A percentile compares a stretch with the other conserved stretches of the same genome.
phyloP scores from a whole-genome alignment of 2,329 filamentous ascomycete genomes.

The Botrytis medusae region DNA sequence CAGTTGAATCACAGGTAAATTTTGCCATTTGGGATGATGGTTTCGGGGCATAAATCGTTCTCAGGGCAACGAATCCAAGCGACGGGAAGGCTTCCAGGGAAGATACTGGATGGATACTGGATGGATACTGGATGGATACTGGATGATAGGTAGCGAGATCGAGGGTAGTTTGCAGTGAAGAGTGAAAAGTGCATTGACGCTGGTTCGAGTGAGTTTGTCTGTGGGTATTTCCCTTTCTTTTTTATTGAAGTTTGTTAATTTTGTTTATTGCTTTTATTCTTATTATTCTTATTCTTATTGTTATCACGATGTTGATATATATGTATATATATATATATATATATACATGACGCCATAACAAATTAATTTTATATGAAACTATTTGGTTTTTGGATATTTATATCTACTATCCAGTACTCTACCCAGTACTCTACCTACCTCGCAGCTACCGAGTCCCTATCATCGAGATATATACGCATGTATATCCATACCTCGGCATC shows the following conservation, averaged over 20 bases:
- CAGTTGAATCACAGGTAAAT: neutral
- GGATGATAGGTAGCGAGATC: neutral
- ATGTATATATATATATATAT: too few relatives aligned
- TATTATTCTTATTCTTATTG: too few relatives aligned
- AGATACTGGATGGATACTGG: neutral
- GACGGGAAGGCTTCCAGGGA: constrained; percentile 12
- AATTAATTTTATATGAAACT: neutral
- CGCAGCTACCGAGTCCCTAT: too few relatives aligned
- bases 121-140: too few relatives aligned
- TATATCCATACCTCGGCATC: neutral
- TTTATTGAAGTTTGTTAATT: neutral
- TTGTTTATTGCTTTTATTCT: too few relatives aligned
- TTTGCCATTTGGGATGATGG: neutral
- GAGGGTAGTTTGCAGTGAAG: neutral
- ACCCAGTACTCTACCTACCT: too few relatives aligned
- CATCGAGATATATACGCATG: too few relatives aligned
- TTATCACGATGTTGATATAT: neutral
- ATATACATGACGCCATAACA: neutral
- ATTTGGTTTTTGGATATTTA: neutral
- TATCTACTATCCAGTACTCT: too few relatives aligned
- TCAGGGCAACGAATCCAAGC: constrained; percentile 10
- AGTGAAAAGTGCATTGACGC: neutral
- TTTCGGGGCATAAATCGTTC: neutral
- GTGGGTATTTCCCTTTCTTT: neutral
- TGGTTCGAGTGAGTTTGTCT: neutral